Evolutionary conservation across 2,329 filamentous ascomycete genomes (phyloP).

Genomic region (Chaetoscypha palmicola): DNA sequence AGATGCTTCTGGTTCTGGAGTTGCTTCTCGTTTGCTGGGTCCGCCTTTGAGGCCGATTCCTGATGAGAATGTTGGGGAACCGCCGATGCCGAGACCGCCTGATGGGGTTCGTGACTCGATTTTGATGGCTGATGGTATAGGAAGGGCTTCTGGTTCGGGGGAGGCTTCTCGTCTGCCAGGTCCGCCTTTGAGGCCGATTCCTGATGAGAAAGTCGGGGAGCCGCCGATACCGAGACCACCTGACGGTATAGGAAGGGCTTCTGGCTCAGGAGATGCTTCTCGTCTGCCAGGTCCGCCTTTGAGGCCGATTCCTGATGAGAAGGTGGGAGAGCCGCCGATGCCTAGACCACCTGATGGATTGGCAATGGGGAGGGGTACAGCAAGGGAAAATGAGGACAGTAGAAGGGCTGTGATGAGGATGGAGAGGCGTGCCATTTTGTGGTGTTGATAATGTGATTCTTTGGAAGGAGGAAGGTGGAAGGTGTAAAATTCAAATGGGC

Average conservation of each 20-base stretch:
- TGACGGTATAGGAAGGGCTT: background rate
- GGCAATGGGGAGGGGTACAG: background rate
- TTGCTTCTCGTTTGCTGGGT: background rate
- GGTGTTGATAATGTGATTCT: too few species aligned
- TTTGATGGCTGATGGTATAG: too few species aligned
- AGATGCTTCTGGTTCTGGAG: background rate
- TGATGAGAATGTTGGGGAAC: background rate
- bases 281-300: background rate
- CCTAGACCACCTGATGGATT: background rate
- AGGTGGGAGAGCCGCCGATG: background rate
- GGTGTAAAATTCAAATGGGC: too few species aligned
- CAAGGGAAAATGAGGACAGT: background rate
- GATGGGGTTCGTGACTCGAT: background rate
- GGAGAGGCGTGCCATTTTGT: background rate
- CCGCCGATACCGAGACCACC: background rate
- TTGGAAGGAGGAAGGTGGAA: too few species aligned
- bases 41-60: background rate
- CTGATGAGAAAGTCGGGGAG: background rate
- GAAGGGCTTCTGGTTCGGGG: background rate
- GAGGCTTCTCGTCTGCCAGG: background rate
- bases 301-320: background rate
- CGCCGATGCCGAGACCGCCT: background rate
- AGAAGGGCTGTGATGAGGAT: background rate
- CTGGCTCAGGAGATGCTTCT: background rate
- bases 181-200: background rate